Percentiles rank a stretch among this genome's conserved stretches.
These are phyloP conservation scores for Saccharomycopsis oosterbeekiorum DNA, from an alignment of 805 yeast genomes.

Conservation along the genomic window DNA sequence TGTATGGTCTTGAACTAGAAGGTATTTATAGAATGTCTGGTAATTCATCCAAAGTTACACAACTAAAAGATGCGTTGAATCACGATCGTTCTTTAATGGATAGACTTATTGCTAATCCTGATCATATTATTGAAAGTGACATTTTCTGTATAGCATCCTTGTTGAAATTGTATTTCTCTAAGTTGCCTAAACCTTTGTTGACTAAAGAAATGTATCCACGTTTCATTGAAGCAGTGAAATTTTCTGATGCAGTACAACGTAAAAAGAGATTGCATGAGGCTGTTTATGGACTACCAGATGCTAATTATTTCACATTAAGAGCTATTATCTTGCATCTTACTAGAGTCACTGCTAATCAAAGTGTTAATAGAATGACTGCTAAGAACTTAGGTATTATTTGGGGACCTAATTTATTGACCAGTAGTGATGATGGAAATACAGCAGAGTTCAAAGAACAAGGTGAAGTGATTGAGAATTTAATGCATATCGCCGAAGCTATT, in stretches of 20 bases:
- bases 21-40: conserved; percentile 89
- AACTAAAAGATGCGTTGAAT: conserved; percentile 62
- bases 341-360: conserved; percentile 54
- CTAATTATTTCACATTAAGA: conserved; percentile 86
- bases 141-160: conserved; percentile 82
- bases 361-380: conserved; percentile 68
- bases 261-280: conserved; percentile 75
- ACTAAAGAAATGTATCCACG: conserved; percentile 51
- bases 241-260: conserved; percentile 49
- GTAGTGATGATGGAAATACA: conserved; percentile 57
- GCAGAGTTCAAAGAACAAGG: conserved; percentile 40
- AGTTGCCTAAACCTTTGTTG: conserved; percentile 79
- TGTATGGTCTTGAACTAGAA: conserved; percentile 73
- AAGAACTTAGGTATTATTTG: conserved; percentile 81
- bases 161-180: conserved; percentile 71
- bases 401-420: conserved; percentile 82
- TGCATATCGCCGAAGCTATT: conserved; percentile 75
- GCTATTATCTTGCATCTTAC: conserved; percentile 78
- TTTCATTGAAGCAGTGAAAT: conserved; percentile 62
- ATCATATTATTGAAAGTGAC: conserved; percentile 62
- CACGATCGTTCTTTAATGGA: conserved; percentile 56
- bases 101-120: conserved; percentile 42
- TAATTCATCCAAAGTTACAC: conserved; percentile 62
- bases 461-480: conserved; percentile 72
- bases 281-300: conserved; percentile 86